These are phyloP conservation scores for Echium plantagineum DNA, from an alignment of 257 asterid genomes.

Conservation along the genomic window DNA sequence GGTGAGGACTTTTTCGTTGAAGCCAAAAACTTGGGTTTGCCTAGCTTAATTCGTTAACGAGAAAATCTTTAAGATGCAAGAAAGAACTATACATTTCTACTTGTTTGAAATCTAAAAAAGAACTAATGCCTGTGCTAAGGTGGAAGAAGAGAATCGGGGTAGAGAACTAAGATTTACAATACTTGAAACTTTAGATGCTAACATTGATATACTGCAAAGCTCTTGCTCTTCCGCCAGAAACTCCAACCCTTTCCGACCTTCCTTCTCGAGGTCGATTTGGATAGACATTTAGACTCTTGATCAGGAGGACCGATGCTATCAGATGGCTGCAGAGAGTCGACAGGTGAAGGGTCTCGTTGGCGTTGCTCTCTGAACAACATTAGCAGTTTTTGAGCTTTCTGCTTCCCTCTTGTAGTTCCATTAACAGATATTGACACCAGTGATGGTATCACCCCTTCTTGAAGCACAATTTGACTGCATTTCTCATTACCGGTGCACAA, in stretches of 20 bases:
- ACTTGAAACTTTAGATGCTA: constrained; percentile 10
- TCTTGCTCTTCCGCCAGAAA: constrained; percentile 69
- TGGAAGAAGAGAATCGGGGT: too few relatives aligned
- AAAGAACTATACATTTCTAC: constrained; percentile 17
- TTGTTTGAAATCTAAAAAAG: background rate
- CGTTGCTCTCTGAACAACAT: constrained; percentile 91
- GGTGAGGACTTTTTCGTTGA: too few relatives aligned
- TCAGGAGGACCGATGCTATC: constrained; percentile 21
- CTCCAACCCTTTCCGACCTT: constrained; percentile 54
- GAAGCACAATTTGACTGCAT: constrained; percentile 88
- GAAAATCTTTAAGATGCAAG: background rate
- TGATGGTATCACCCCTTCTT: constrained; percentile 92
- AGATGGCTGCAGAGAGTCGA: constrained; percentile 10
- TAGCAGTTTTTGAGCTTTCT: constrained; percentile 92
- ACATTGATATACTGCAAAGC: constrained; percentile 56
- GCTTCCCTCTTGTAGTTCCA: constrained; percentile 86
- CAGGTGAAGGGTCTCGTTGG: constrained; percentile 60
- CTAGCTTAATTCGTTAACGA: too few relatives aligned
- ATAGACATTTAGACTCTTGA: constrained; percentile 39
- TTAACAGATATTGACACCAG: constrained; percentile 81
- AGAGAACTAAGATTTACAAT: constrained; percentile 13
- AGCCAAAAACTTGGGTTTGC: background rate
- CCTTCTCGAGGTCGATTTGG: constrained; percentile 60
- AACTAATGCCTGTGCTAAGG: too few relatives aligned
- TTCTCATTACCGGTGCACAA: constrained; percentile 63